phyloP scores from a whole-genome alignment of 1,284 basidiomycete genomes.

The Ganoderma sinense region DNA sequence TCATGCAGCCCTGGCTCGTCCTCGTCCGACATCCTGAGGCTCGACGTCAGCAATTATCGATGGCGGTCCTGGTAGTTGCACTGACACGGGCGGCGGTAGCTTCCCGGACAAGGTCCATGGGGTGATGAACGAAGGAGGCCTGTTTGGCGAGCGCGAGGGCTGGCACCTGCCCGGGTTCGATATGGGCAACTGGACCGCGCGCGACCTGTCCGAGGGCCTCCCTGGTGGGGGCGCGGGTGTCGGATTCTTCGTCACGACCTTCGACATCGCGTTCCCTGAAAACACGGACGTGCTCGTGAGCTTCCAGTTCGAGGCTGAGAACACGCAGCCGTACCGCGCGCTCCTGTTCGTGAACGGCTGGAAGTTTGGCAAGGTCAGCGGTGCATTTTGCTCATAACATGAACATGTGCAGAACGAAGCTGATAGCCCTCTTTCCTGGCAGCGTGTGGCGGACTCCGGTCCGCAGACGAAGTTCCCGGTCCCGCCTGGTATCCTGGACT shows the following conservation, averaged over 20 bases:
- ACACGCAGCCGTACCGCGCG: slow-evolving; percentile 72
- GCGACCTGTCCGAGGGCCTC: slow-evolving; percentile 63
- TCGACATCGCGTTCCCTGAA: slow-evolving; percentile 63
- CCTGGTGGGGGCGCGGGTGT: slow-evolving; percentile 73
- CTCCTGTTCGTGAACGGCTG: slow-evolving; percentile 85
- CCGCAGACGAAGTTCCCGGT: slow-evolving; percentile 84
- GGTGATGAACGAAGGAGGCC: slow-evolving; percentile 81
- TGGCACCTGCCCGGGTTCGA: slow-evolving; percentile 86
- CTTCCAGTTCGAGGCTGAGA: slow-evolving; percentile 64
- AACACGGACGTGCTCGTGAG: slow-evolving; percentile 71
- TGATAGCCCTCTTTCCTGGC: slow-evolving; percentile 33
- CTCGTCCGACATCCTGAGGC: too few species aligned
- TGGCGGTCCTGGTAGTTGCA: too few species aligned
- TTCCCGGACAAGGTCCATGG: slow-evolving; percentile 76
- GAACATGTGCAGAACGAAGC: not conserved
- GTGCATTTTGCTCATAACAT: too few species aligned
- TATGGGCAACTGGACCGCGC: slow-evolving; percentile 63
- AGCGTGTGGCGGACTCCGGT: slow-evolving; percentile 46
- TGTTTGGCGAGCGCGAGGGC: slow-evolving; percentile 79
- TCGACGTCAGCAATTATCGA: too few species aligned
- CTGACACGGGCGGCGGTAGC: too few species aligned
- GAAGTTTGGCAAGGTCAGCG: slow-evolving; percentile 83
- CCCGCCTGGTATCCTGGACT: slow-evolving; percentile 77
- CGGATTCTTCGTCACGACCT: slow-evolving; percentile 81
- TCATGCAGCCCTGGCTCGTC: too few species aligned